Percentiles rank a stretch among this genome's conserved stretches.
Evolutionary conservation across 1,284 basidiomycete species (phyloP).

Genomic region (Tylopilus microsporus): DNA sequence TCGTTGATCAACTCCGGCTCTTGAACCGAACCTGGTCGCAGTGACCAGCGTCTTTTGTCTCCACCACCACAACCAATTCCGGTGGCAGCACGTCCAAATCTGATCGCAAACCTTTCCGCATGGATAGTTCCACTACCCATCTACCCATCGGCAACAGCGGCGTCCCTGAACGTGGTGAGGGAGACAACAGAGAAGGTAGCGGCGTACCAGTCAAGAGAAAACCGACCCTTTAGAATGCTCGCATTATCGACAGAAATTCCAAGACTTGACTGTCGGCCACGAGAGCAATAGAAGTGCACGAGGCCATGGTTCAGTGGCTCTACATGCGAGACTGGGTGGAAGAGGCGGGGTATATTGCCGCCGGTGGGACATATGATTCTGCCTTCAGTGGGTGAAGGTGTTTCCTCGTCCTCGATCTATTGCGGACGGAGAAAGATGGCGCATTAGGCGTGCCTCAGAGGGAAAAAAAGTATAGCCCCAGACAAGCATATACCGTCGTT

Average conservation of each 20-base stretch:
- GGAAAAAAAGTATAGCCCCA: not conserved
- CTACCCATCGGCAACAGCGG: constrained; percentile 22
- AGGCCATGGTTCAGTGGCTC: too few relatives aligned
- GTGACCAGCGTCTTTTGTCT: constrained; percentile 83
- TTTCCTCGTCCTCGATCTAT: constrained; percentile 67
- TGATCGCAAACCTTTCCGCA: constrained; percentile 39
- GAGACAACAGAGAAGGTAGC: constrained; percentile 34
- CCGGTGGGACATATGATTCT: constrained; percentile 13
- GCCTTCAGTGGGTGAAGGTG: constrained; percentile 22
- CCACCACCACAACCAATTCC: constrained; percentile 71
- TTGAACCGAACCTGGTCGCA: constrained; percentile 78
- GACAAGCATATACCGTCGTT: constrained; percentile 65
- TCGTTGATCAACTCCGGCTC: constrained; percentile 72
- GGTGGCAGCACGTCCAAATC: constrained; percentile 68
- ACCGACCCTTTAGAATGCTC: constrained; percentile 18
- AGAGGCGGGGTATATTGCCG: constrained; percentile 22
- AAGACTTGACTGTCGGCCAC: constrained; percentile 38
- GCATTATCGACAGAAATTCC: constrained; percentile 26
- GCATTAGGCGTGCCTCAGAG: too few relatives aligned
- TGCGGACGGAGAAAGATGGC: constrained; percentile 66
- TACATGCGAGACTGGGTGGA: constrained; percentile 32
- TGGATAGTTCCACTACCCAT: constrained; percentile 24
- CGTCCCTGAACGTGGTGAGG: constrained; percentile 40
- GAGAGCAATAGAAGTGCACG: too few relatives aligned
- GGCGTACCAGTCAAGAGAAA: constrained; percentile 43